phyloP scores from a whole-genome alignment of 1,284 basidiomycete genomes.

The Tilletia walkeri region DNA sequence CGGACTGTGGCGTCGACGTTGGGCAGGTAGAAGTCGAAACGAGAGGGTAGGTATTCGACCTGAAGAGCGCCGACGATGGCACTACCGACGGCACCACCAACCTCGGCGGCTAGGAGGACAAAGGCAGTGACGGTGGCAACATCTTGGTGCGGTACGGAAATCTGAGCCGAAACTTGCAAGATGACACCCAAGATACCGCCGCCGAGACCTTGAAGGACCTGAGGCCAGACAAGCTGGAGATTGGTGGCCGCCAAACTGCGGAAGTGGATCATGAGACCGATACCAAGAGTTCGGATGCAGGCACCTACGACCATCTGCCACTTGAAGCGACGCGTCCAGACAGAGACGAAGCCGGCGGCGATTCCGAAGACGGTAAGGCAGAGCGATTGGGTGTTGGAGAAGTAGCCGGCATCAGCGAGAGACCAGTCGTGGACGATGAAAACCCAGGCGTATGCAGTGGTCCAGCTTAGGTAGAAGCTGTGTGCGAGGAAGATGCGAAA shows the following conservation, averaged over 20 bases:
- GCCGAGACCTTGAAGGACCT: slow-evolving; percentile 52
- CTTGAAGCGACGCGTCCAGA: slow-evolving; percentile 50
- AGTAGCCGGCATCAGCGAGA: slow-evolving; percentile 37
- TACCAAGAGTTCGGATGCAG: slow-evolving; percentile 45
- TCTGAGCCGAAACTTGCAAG: slow-evolving; percentile 49
- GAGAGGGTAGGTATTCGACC: slow-evolving; percentile 34
- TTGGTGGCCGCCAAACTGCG: slow-evolving; percentile 37
- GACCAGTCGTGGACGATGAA: slow-evolving; percentile 35
- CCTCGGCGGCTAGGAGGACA: slow-evolving; percentile 47
- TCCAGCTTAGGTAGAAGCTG: slow-evolving; percentile 47
- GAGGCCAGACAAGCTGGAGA: slow-evolving; percentile 49
- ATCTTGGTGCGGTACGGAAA: slow-evolving; percentile 53
- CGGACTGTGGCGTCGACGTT: slow-evolving; percentile 28
- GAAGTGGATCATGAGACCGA: slow-evolving; percentile 53
- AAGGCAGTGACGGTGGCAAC: slow-evolving; percentile 54
- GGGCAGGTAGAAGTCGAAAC: slow-evolving; percentile 33
- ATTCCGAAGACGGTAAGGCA: slow-evolving; percentile 52
- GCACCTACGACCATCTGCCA: slow-evolving; percentile 42
- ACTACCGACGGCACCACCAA: slow-evolving; percentile 49
- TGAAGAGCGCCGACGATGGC: slow-evolving; percentile 47
- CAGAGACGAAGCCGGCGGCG: slow-evolving; percentile 41
- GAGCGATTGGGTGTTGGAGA: slow-evolving; percentile 46
- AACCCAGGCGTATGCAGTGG: slow-evolving; percentile 37
- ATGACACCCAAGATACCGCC: slow-evolving; percentile 51
- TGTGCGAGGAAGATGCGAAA: neutral